Base-by-base conservation (phyloP, 2,329 filamentous ascomycete species). In the Monosporascus cannonballus region DNA sequence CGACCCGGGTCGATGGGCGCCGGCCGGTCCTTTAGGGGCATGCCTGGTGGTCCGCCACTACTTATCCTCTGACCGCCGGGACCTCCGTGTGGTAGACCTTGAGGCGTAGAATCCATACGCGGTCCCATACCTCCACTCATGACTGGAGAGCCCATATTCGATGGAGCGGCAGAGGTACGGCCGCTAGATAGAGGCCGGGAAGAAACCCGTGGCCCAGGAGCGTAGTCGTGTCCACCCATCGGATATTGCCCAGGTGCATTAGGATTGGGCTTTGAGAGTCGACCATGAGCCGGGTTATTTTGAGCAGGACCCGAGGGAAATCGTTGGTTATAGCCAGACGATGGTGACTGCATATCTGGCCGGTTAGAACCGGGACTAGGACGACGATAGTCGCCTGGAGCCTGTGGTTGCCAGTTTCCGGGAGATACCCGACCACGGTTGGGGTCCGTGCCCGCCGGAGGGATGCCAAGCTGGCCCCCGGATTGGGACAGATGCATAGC, bases 361-460 rank as follows among this genome's bases (percentile, higher is more conserved):
- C 49, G 52, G 37, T 59, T 53, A 49, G 55, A 69, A 59, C 65
- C 73, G 57, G 70, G 74, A 57, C 67, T 76, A 24, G 61, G 54
- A 41, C 65, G 64, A 37, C 72, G 67, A 55, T 77, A 76, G 1
- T 68, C 73, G 3, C 63, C 58, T 1, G 71, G 70, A 17, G 66
- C 61, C 56, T 76, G 75, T 18, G 70, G 68, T 30, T 75, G 73
- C 70, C 73, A 78, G 18, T 75, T 74, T 17, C 70, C 67, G 9
- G 75, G 76, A 11, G 67, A 62, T 17, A 73, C 65, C 47, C 77
- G 75, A 38, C 69, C 70, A 9, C 75, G 73, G 24, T 59, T 62
- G 7, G 69, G 67, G 56, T 77, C 72, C 47, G 64, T 59, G 15
- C 71, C 70, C 38, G 66, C 67, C n/a, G 71, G 67, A 17, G 73